Percentiles rank a stretch among this genome's conserved stretches.
These are phyloP conservation scores for Barnettozyma sucrosica DNA, from an alignment of 805 yeast genomes.

Conservation along the genomic window DNA sequence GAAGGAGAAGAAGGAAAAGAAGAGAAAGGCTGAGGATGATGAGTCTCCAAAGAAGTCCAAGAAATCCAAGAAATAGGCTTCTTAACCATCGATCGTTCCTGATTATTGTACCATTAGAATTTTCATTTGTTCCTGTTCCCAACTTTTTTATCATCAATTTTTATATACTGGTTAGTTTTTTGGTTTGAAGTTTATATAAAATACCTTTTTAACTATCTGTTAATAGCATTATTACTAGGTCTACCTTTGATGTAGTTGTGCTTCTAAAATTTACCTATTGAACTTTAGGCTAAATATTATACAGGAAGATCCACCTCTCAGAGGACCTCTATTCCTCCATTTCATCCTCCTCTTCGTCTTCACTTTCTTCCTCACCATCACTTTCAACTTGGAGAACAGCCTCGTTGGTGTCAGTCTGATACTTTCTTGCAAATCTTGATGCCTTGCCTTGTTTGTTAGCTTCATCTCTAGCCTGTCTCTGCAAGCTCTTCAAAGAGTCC, in stretches of 20 bases:
- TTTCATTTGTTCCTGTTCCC: conserved; percentile 4
- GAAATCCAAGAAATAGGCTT: conserved; percentile 23
- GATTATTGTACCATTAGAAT: conserved; percentile 12
- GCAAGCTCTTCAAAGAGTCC: conserved; percentile 48
- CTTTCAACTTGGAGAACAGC: conserved; percentile 58
- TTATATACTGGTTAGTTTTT: not conserved
- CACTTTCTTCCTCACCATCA: conserved; percentile 56
- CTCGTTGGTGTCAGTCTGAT: conserved; percentile 45
- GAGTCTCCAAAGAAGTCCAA: conserved; percentile 32
- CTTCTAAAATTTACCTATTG: not conserved
- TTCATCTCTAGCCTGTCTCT: conserved; percentile 49
- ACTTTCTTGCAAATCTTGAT: conserved; percentile 73
- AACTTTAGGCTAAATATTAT: too few relatives aligned
- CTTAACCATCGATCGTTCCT: not conserved
- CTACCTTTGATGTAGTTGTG: not conserved
- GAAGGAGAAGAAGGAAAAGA: conserved; percentile 45
- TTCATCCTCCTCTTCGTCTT: conserved; percentile 32
- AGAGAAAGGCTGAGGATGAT: conserved; percentile 32
- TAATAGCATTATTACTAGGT: conserved; percentile 6
- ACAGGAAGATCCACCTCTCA: not conserved
- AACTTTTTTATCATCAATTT: conserved; percentile 1
- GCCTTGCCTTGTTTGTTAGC: conserved; percentile 52
- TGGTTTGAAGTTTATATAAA: conserved; percentile 2
- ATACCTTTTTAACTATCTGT: conserved; percentile 4
- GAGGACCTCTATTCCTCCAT: conserved; percentile 10